Evolutionary conservation across 2,329 filamentous ascomycete species (phyloP), one percentile per base, ranked within the genome.

Genomic region (Sporothrix globosa): DNA sequence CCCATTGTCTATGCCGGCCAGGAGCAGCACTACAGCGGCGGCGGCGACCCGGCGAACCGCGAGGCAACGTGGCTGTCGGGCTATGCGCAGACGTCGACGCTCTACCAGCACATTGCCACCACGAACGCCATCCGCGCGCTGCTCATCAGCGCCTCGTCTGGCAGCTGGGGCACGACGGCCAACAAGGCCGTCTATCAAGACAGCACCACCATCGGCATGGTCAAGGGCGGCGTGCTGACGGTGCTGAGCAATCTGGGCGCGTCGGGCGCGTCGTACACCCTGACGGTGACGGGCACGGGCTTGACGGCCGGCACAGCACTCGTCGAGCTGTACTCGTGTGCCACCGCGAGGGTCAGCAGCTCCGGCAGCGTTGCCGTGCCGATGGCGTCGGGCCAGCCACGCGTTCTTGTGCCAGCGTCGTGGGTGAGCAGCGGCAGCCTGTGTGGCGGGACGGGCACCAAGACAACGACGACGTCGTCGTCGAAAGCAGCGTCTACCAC

Each of bases 1-100:
- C 88, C 88, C 0, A 87, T 90, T 69, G 82, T 90, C 46, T 91
- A 90, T 78, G 84, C 89, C 74, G 89, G 88, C 39, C 86, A 88
- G 72, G 89, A 91, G 77, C 88, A 91, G 75, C 86, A 85, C 72
- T 88, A 84, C 76, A 76, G 80, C 1, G 82, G 81, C n/a, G 81
- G 77, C 50, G 79, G 78, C 60, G 86, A 86, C 10, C 79, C 82
- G 0, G 82, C 81, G 67, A 84, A 85, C 74, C 85, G 87, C n/a
- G 86, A 89, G 75, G 85, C 87, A 9, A 80, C 86, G 54, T 90
- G 87, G 88, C 77, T 83, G 13, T 85, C 83, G 13, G 79, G 78
- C 7, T 89, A 84, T 77, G 75, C 81, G 72, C 84, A 80, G 1
- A 73, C 78, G 4, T 74, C 81, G 9, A 81, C 83, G 34, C 78